These are phyloP conservation scores for Agastache rugosa DNA, from an alignment of 257 asterid species.

Conservation along the genomic window DNA sequence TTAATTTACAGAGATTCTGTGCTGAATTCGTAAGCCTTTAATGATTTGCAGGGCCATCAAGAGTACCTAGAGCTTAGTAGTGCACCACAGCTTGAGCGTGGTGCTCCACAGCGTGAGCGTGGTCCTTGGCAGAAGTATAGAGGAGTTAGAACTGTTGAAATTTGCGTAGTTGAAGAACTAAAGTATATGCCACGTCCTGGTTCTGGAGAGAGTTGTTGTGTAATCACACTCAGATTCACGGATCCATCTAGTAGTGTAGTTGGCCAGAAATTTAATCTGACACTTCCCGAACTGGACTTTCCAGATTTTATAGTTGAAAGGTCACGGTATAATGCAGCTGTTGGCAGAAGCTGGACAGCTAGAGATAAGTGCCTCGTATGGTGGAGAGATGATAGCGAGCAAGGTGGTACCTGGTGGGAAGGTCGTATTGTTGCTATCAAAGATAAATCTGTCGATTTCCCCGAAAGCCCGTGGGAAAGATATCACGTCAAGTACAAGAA, in stretches of 20 bases:
- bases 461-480: slow-evolving; percentile 95
- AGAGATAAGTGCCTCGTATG: slow-evolving; percentile 79
- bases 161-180: slow-evolving; percentile 73
- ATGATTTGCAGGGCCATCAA: slow-evolving; percentile 75
- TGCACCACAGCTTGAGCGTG: slow-evolving; percentile 20
- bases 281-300: slow-evolving; percentile 78
- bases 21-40: slow-evolving; percentile 28
- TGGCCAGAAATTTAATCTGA: slow-evolving; percentile 59
- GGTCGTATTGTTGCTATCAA: slow-evolving; percentile 65
- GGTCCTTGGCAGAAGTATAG: slow-evolving; percentile 62
- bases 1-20: not conserved
- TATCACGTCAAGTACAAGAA: slow-evolving; percentile 58
- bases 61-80: slow-evolving; percentile 51
- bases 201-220: slow-evolving; percentile 94
- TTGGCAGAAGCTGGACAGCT: slow-evolving; percentile 65
- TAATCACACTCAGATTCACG: slow-evolving; percentile 62
- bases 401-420: slow-evolving; percentile 84
- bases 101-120: slow-evolving; percentile 10
- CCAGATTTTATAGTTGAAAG: slow-evolving; percentile 88
- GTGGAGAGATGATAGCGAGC: slow-evolving; percentile 75
- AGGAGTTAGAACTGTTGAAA: slow-evolving; percentile 68
- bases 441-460: slow-evolving; percentile 65
- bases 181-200: slow-evolving; percentile 67
- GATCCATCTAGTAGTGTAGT: slow-evolving; percentile 50
- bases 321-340: slow-evolving; percentile 71